Evolutionary conservation across 1,284 basidiomycete species (phyloP), one percentile per base, ranked within the genome.

Genomic region (Mycena citricolor): DNA sequence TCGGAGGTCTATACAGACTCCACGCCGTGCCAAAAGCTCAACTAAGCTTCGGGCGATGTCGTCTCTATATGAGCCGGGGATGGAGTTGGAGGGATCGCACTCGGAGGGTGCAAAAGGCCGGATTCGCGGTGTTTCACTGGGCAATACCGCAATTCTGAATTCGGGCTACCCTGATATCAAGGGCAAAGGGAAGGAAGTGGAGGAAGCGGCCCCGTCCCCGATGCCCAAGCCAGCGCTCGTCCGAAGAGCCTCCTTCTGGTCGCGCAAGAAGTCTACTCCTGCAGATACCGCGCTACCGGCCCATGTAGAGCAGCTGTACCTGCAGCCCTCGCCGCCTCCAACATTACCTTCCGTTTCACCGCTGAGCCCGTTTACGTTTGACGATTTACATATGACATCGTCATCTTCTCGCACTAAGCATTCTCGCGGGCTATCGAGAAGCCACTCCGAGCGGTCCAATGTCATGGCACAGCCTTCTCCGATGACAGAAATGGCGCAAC

Each of bases 231-330:
- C 62, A 21, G 37, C 62, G 6, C 56, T 84, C 32, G 62, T 69
- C 24, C 74, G 80, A 37, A 78, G 75, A 57, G 56, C 79, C 16
- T 86, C 70, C 13, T 71, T 74, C 47, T 74, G 70, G 70, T 57
- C 55, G 22, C 65, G 64, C 46, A 67, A 61, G 58, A 69, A 67
- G 54, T 42, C 53, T 16, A 45, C 50, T 32, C 39, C 47, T 11
- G 19, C 38, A 28, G 44, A 49, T 12, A 12, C 47, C 38, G 37
- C 32, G 34, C 52, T 54, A 31, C 49, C 59, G 54, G 33, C 49
- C 49, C 42, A n/a, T n/a, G n/a, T n/a, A n/a, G n/a, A n/a, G n/a
- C n/a, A n/a, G n/a, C n/a, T 57, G 44, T 25, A 33, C 53, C 38
- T 52, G 46, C 26, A 49, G 12, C 33, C 2, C 33, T 39, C 45